Percentiles rank a stretch among this genome's conserved stretches.
phyloP scores from a whole-genome alignment of 2,329 filamentous ascomycete species.

The Trematosphaeria pertusa region DNA sequence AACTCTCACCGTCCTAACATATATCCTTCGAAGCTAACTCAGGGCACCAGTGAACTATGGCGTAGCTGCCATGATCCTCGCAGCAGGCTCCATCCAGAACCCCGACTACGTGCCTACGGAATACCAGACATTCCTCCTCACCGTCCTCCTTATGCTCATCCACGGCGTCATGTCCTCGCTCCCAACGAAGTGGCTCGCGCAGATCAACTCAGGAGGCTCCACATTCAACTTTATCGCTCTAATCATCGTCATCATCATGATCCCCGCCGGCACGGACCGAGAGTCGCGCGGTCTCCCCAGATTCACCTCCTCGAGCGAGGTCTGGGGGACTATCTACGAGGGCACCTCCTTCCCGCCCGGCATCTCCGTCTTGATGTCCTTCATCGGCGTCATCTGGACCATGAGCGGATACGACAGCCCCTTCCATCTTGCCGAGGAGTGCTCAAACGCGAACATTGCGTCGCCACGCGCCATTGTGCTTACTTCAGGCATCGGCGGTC shows the following conservation, averaged over 20 bases:
- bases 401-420: slow-evolving; percentile 72
- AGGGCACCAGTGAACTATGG: slow-evolving; percentile 65
- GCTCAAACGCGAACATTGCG: slow-evolving; percentile 74
- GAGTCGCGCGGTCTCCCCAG: slow-evolving; percentile 61
- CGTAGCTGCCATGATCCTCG: slow-evolving; percentile 73
- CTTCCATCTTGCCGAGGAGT: slow-evolving; percentile 78
- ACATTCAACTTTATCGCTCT: slow-evolving; percentile 74
- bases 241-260: slow-evolving; percentile 70
- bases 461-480: slow-evolving; percentile 75
- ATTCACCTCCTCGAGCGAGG: slow-evolving; percentile 64
- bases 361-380: slow-evolving; percentile 73
- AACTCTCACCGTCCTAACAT: background rate
- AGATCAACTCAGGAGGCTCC: slow-evolving; percentile 73
- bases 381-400: slow-evolving; percentile 74
- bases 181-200: slow-evolving; percentile 73
- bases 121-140: slow-evolving; percentile 74
- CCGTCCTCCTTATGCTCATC: slow-evolving; percentile 70
- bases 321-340: slow-evolving; percentile 72
- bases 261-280: slow-evolving; percentile 65
- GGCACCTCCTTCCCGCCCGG: slow-evolving; percentile 72
- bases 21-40: too few species aligned
- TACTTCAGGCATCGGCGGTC: slow-evolving; percentile 69
- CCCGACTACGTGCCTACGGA: slow-evolving; percentile 68
- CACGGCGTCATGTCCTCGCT: slow-evolving; percentile 73
- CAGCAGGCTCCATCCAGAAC: slow-evolving; percentile 71